A percentile compares a stretch with the other conserved stretches of the same genome.
Conservation (phyloP, 805 yeast species). For the Pichia nanzhaoensis region DNA sequence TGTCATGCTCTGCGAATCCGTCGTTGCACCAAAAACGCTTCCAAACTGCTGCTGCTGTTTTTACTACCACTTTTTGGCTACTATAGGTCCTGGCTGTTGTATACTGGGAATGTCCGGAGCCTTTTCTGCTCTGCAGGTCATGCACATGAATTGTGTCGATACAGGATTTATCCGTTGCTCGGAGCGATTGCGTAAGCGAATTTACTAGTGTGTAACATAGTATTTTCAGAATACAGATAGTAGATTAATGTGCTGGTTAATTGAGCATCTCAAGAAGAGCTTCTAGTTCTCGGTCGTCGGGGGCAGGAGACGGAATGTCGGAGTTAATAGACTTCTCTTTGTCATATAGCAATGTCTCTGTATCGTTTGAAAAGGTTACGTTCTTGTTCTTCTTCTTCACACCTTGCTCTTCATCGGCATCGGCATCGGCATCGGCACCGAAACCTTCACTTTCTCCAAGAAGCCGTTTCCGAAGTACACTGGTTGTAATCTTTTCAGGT, state of each 20-base stretch:
- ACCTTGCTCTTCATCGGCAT: neutral
- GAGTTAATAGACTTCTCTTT: slow-evolving; percentile 1
- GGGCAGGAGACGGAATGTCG: neutral
- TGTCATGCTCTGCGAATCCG: neutral
- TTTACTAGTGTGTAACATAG: too few species aligned
- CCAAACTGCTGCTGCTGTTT: too few species aligned
- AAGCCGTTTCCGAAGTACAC: neutral
- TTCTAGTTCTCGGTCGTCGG: slow-evolving; percentile 3
- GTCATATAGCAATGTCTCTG: slow-evolving; percentile 5
- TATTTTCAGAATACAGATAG: too few species aligned
- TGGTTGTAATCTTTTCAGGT: neutral
- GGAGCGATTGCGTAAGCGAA: neutral
- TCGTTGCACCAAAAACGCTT: too few species aligned
- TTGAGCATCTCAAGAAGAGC: slow-evolving; percentile 2
- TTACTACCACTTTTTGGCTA: too few species aligned
- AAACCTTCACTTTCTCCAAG: neutral
- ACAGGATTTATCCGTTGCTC: neutral
- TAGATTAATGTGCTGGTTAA: too few species aligned
- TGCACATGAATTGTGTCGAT: neutral
- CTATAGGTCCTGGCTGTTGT: too few species aligned
- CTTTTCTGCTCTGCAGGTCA: slow-evolving; percentile 1
- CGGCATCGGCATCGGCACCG: too few species aligned
- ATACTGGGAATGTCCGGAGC: too few species aligned
- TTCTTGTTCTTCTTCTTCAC: neutral
- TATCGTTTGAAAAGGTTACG: slow-evolving; percentile 4